Conservation (phyloP, 1,284 basidiomycete species). For the Microbotryum silenes-acaulis region DNA sequence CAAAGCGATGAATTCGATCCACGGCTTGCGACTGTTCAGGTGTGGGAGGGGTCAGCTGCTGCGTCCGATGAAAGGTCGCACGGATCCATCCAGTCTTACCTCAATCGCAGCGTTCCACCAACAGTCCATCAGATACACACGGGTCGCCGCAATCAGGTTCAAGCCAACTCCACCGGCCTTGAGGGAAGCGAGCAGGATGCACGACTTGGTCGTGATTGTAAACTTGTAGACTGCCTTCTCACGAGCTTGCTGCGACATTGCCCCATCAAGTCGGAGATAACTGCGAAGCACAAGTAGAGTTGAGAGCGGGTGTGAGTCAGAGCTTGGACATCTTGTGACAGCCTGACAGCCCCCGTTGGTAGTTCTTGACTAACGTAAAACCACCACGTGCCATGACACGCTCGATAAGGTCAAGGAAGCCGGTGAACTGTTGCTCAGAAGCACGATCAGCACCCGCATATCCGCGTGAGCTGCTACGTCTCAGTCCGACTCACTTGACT, state of each 20-base stretch:
- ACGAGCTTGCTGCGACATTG: conserved; percentile 79
- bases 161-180: conserved; percentile 83
- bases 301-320: neutral
- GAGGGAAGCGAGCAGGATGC: conserved; percentile 77
- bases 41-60: neutral
- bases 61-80: neutral
- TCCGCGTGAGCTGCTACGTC: neutral
- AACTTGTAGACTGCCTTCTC: conserved; percentile 66
- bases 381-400: conserved; percentile 23
- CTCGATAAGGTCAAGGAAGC: conserved; percentile 39
- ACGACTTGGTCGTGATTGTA: conserved; percentile 66
- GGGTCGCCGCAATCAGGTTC: conserved; percentile 27
- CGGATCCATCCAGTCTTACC: neutral
- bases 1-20: conserved; percentile 35
- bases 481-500: conserved; percentile 50
- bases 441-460: neutral
- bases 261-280: conserved; percentile 74
- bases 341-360: neutral
- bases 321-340: too few relatives aligned
- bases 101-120: conserved; percentile 25
- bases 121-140: conserved; percentile 30
- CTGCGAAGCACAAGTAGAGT: neutral
- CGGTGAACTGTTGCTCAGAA: conserved; percentile 42
- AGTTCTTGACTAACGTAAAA: conserved; percentile 11
- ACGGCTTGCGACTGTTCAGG: conserved; percentile 33